Evolutionary conservation across 148 eudicot genomes (phyloP), one percentile per base, ranked within the genome.

Genomic region (Spergularia bocconei): DNA sequence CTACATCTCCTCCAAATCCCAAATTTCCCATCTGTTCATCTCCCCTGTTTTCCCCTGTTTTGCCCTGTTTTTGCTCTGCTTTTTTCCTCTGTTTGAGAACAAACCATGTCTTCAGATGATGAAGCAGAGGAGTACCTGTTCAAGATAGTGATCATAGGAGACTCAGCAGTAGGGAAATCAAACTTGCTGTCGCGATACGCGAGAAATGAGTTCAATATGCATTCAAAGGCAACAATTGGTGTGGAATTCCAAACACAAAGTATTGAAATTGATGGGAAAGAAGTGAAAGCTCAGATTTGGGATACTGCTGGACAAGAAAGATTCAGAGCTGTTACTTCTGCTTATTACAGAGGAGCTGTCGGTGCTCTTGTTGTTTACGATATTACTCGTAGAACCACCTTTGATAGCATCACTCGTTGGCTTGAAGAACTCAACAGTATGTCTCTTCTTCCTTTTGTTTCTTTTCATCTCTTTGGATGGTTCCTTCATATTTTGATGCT

Each of bases 241-340:
- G 91, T 88, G 0, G 91, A 88, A 70, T 88, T 88, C 33, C 91
- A 88, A 65, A 88, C 91, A 0, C 88, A 85, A 67, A 86, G 85
- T 44, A 79, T 88, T 75, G 91, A 84, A 17, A 83, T 88, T 39
- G 91, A 84, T 50, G 89, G 89, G 0, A 86, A 86, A 69, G 89
- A 86, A 19, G 88, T 88, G 6, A 86, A 86, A 73, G 91, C 91
- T 63, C 91, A 88, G 86, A 86, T 88, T 81, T 88, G 91, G 91
- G 91, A 88, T 72, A 88, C 91, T 63, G 91, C 91, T 23, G 91
- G 89, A 25, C 91, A 88, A 74, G 91, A 88, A 51, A 78, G 91
- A 7, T 88, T 88, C 52, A 83, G 91, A 1, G 91, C 91, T 52
- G 91, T 88, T 58, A 88, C 91, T n/a, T 88, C 91, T 63, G 91